Base-by-base conservation (phyloP, 75 land plant genomes). In the Picea sitchensis region DNA sequence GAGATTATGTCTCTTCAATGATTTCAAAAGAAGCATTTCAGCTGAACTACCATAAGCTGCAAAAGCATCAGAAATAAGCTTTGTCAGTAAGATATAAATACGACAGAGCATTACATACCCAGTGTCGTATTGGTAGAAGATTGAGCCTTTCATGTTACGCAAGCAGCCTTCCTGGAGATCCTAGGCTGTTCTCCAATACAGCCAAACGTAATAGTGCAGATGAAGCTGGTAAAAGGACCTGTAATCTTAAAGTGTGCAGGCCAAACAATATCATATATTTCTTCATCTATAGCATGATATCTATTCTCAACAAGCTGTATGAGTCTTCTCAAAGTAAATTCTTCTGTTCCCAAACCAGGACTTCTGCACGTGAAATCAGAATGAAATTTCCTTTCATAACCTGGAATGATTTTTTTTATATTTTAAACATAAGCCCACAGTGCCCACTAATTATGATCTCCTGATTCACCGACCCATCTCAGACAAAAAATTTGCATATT, bases 381-480 rank as follows among this genome's bases (percentile, higher is more conserved):
- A 32, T 30, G 30, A 30, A 63, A 63, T 17, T 8, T 8, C 14
- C 44, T 34, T 67, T 34, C 41, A 34, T 32, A 32, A 34, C 71
- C 36, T 36, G 7, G 41, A 34, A 67, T 34, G n/a, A 67, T 11
- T 34, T 34, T 34, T 67, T 20, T 67, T 67, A 17, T 67, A 14
- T 32, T 32, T 67, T 67, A 4, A 20, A 5, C 44, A 67, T 38
- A 5, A 14, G 44, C 14, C 17, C 41, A 34, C 18, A 34, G 44
- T 17, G 9, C 4, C 38, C 34, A 34, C 41, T 36, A 65, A 36
- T 36, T 36, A 67, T 34, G 1, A 32, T 34, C 15, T 67, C 41
- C 71, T 36, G 71, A 4, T 67, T 67, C 71, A 67, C 44, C 71
- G 36, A 34, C 41, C 44, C 71, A 67, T 67, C 44, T 67, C 71